phyloP scores from a whole-genome alignment of 345 rosid genomes.

The Lumnitzera littorea region DNA sequence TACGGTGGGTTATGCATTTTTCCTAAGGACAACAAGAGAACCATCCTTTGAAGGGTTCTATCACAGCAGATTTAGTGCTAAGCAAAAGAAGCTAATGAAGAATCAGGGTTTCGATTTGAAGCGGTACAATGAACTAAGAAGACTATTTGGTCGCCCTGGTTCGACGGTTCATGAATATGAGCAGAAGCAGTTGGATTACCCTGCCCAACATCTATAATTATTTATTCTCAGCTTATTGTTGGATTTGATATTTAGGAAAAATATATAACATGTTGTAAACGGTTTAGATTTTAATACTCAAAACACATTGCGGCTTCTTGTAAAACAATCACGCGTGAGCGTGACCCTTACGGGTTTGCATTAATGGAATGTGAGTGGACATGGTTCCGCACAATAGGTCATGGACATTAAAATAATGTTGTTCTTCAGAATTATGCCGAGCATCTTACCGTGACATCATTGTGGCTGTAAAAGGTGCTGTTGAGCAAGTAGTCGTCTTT shows the following conservation, averaged over 20 bases:
- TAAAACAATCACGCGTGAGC: too few species aligned
- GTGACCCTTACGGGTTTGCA: too few species aligned
- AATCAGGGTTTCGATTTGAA: conserved; percentile 37
- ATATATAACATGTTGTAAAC: too few species aligned
- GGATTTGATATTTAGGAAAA: not conserved
- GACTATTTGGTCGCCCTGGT: conserved; percentile 1
- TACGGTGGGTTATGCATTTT: conserved; percentile 72
- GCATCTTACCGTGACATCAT: too few species aligned
- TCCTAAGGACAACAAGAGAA: conserved; percentile 74
- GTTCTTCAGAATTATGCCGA: too few species aligned
- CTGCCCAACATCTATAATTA: not conserved
- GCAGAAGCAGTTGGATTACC: not conserved
- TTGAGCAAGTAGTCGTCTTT: too few species aligned
- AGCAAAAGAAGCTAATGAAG: conserved; percentile 52
- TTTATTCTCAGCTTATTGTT: not conserved
- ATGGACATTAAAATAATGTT: too few species aligned
- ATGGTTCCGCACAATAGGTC: too few species aligned
- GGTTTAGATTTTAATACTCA: too few species aligned
- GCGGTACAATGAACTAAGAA: conserved; percentile 56
- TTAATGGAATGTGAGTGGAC: too few species aligned
- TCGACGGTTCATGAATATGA: not conserved
- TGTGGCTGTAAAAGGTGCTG: too few species aligned
- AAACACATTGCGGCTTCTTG: too few species aligned
- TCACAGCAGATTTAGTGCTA: conserved; percentile 55
- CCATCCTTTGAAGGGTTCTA: conserved; percentile 90